Evolutionary conservation across 106 monocot genomes (phyloP).

Genomic region (Apostasia ramifera): DNA sequence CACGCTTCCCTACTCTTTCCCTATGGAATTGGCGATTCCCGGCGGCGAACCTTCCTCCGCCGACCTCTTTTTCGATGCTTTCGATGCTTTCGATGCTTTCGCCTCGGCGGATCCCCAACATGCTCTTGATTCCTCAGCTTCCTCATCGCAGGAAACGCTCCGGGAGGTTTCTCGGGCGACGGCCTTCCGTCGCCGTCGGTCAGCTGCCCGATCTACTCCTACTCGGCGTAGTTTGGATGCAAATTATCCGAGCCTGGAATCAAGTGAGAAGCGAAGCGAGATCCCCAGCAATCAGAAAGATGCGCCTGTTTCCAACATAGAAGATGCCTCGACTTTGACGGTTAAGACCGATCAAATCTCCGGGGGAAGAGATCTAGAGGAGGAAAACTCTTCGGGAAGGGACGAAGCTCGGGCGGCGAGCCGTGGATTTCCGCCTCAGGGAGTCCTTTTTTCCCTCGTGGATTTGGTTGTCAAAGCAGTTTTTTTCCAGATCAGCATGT

Average conservation of each 20-base stretch:
- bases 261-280: background rate
- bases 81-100: background rate
- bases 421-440: slow-evolving; percentile 1
- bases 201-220: background rate
- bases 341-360: slow-evolving; percentile 8
- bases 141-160: background rate
- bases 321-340: slow-evolving; percentile 3
- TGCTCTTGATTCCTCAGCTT: background rate
- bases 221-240: background rate
- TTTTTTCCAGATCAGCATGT: slow-evolving; percentile 44
- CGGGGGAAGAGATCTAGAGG: background rate
- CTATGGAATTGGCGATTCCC: too few species aligned
- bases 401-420: background rate
- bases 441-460: slow-evolving; percentile 22
- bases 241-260: background rate
- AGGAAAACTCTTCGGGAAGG: background rate
- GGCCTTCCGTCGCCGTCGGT: slow-evolving; percentile 2
- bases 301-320: background rate
- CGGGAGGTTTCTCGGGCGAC: background rate
- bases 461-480: slow-evolving; percentile 55
- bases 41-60: background rate
- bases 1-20: too few species aligned
- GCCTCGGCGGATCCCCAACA: background rate
- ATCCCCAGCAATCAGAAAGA: background rate
- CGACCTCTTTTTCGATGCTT: background rate